Percentiles rank a stretch among this genome's conserved stretches.
phyloP scores from a whole-genome alignment of 1,139 yeast species.

The Kodamaea alishanica region DNA sequence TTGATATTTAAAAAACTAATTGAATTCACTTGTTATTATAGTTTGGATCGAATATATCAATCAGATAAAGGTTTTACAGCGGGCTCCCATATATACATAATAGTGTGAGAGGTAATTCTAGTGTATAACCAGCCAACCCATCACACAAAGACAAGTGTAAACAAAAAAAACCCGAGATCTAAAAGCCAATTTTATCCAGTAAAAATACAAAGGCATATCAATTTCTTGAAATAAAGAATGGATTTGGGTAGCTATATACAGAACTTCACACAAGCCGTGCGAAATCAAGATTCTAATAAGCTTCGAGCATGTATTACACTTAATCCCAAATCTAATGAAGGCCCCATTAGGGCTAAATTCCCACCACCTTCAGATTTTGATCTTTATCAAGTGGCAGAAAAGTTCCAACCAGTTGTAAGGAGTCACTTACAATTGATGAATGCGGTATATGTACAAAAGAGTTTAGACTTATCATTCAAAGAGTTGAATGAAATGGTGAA shows the following conservation, averaged over 20 bases:
- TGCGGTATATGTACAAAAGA: constrained; percentile 33
- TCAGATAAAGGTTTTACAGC: no score
- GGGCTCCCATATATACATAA: no score
- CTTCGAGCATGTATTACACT: constrained; percentile 31
- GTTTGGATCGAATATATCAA: no score
- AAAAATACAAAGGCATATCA: constrained; percentile 7
- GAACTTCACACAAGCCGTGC: constrained; percentile 18
- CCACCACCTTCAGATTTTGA: constrained; percentile 42
- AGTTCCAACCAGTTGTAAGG: constrained; percentile 30
- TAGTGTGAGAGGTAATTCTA: no score
- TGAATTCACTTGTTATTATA: no score
- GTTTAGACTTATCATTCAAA: constrained; percentile 38
- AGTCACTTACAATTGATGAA: constrained; percentile 38
- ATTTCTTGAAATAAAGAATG: constrained; percentile 11
- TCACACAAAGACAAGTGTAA: no score
- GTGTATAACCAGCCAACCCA: no score
- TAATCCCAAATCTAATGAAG: constrained; percentile 31
- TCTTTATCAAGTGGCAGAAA: constrained; percentile 34
- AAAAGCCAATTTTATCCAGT: not conserved
- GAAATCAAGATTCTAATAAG: constrained; percentile 17
- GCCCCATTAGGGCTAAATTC: constrained; percentile 26
- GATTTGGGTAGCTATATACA: constrained; percentile 17
- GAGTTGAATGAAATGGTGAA: constrained; percentile 42
- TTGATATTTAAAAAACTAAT: no score
- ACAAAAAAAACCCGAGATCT: no score